A percentile compares a stretch with the other conserved stretches of the same genome.
Evolutionary conservation across 2,329 filamentous ascomycete species (phyloP).

Genomic region (Trichoderma atroviride): DNA sequence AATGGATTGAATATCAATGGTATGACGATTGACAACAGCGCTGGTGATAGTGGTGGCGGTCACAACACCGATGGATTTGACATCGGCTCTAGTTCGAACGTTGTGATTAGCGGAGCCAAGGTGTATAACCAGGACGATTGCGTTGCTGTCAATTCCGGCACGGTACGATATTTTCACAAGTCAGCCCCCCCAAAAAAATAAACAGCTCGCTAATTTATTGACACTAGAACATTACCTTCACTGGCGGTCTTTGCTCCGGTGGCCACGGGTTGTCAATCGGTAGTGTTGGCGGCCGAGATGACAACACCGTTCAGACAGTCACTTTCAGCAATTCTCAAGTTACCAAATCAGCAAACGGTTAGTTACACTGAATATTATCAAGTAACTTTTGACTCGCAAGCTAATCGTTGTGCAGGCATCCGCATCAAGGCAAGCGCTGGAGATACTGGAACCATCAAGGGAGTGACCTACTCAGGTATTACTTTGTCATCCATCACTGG

Average conservation of each 20-base stretch:
- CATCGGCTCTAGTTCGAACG: constrained; percentile 51
- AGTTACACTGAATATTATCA: background rate
- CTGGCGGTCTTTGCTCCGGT: constrained; percentile 47
- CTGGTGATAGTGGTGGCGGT: constrained; percentile 40
- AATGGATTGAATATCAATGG: constrained; percentile 41
- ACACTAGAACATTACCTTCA: constrained; percentile 47
- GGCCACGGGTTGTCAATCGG: constrained; percentile 49
- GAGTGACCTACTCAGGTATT: constrained; percentile 49
- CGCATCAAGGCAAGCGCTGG: constrained; percentile 53
- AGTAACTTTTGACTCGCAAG: background rate
- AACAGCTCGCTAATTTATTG: background rate
- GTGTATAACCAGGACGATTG: constrained; percentile 66
- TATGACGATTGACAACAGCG: constrained; percentile 45
- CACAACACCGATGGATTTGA: constrained; percentile 65
- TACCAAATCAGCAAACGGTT: constrained; percentile 54
- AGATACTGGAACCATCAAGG: constrained; percentile 48
- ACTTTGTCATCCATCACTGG: constrained; percentile 46
- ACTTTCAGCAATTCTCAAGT: constrained; percentile 53
- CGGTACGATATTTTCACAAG: constrained; percentile 22
- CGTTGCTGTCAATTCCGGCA: constrained; percentile 58
- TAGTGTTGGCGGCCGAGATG: constrained; percentile 48
- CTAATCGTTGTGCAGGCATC: constrained; percentile 31
- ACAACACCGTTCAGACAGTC: constrained; percentile 57
- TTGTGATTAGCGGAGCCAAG: constrained; percentile 55
- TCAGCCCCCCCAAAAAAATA: no score